Evolutionary conservation across 345 rosid species (phyloP).

Genomic region (Xanthoceras sorbifolium): DNA sequence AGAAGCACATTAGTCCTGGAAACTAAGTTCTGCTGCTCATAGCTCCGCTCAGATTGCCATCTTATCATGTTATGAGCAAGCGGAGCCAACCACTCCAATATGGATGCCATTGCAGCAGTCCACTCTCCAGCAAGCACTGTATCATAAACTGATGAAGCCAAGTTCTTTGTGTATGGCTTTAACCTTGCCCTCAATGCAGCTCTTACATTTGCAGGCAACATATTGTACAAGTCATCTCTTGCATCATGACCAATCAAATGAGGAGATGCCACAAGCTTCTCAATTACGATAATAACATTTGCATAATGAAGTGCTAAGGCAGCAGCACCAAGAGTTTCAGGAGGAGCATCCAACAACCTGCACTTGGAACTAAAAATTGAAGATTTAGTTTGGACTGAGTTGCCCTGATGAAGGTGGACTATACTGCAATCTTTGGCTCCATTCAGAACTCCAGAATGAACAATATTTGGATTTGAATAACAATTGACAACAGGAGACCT

Average conservation of each 20-base stretch:
- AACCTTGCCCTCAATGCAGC: slow-evolving; percentile 63
- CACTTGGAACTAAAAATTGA: slow-evolving; percentile 41
- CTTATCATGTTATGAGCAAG: slow-evolving; percentile 96
- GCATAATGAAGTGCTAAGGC: slow-evolving; percentile 95
- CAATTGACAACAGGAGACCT: slow-evolving; percentile 44
- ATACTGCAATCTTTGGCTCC: slow-evolving; percentile 42
- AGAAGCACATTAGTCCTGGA: slow-evolving; percentile 83
- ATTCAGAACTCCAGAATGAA: slow-evolving; percentile 32
- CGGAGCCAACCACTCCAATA: slow-evolving; percentile 93
- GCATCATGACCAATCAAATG: slow-evolving; percentile 96
- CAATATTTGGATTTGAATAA: slow-evolving; percentile 29
- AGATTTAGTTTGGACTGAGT: slow-evolving; percentile 23
- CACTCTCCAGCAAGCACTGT: slow-evolving; percentile 74
- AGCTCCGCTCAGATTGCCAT: slow-evolving; percentile 96
- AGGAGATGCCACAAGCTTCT: slow-evolving; percentile 89
- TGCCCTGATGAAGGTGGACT: slow-evolving; percentile 25
- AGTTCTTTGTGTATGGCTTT: slow-evolving; percentile 72
- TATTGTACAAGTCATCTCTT: slow-evolving; percentile 90
- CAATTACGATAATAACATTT: slow-evolving; percentile 83
- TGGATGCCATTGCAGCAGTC: slow-evolving; percentile 74
- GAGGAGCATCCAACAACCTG: slow-evolving; percentile 62
- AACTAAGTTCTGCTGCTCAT: slow-evolving; percentile 84
- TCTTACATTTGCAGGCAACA: slow-evolving; percentile 87
- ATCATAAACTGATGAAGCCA: slow-evolving; percentile 62
- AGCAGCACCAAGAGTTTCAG: slow-evolving; percentile 83